A percentile compares a stretch with the other conserved stretches of the same genome.
phyloP scores from a whole-genome alignment of 352 stramenopile genomes.

The Phytophthora multivora region DNA sequence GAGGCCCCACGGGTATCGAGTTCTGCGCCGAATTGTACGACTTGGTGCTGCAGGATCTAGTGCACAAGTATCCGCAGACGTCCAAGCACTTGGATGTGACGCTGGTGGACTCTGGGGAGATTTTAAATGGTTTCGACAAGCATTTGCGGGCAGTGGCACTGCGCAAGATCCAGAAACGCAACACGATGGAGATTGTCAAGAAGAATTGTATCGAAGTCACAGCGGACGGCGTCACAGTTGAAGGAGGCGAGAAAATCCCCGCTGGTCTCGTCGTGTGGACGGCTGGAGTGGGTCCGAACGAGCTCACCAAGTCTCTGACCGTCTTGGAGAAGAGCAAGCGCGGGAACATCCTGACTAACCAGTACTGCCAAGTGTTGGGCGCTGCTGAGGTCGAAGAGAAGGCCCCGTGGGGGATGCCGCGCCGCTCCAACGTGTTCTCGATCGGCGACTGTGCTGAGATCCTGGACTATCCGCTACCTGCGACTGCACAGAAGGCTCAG shows the following conservation, averaged over 20 bases:
- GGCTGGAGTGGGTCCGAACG: constrained; percentile 76
- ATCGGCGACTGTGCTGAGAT: constrained; percentile 95
- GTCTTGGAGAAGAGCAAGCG: constrained; percentile 81
- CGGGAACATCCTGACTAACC: constrained; percentile 84
- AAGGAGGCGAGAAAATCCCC: constrained; percentile 62
- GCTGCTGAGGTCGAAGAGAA: constrained; percentile 58
- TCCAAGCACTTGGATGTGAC: constrained; percentile 77
- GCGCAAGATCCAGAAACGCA: constrained; percentile 79
- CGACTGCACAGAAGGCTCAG: constrained; percentile 93
- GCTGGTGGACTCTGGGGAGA: constrained; percentile 72
- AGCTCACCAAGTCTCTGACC: constrained; percentile 76
- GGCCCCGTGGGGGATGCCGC: constrained; percentile 65
- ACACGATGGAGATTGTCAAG: constrained; percentile 82
- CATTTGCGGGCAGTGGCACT: constrained; percentile 74
- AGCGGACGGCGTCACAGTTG: constrained; percentile 62
- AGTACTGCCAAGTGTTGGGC: constrained; percentile 81
- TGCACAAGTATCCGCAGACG: constrained; percentile 73
- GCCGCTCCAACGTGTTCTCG: constrained; percentile 92
- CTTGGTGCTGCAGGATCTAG: constrained; percentile 92
- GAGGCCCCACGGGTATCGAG: constrained; percentile 94
- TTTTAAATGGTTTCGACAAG: constrained; percentile 74
- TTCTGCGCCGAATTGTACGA: constrained; percentile 97
- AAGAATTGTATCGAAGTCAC: constrained; percentile 77
- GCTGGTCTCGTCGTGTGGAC: constrained; percentile 80
- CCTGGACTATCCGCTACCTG: constrained; percentile 85